phyloP scores from a whole-genome alignment of 2,329 filamentous ascomycete species.

The Paraconiothyrium brasiliense region DNA sequence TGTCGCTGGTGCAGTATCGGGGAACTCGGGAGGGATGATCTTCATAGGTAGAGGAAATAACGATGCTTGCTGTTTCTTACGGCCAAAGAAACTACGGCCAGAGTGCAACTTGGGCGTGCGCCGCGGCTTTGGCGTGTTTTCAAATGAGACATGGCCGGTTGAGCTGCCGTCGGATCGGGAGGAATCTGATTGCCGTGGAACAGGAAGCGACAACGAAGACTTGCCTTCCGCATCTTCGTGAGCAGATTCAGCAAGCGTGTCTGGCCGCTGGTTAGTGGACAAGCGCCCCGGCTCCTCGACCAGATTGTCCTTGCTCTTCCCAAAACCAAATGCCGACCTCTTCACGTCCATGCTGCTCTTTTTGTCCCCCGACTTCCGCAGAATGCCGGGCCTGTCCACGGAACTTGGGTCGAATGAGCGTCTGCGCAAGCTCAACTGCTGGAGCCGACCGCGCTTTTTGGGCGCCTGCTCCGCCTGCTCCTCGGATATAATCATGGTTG shows the following conservation, averaged over 20 bases:
- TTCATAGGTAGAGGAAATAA: constrained; percentile 91
- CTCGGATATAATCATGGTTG: constrained; percentile 65
- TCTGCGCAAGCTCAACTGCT: constrained; percentile 46
- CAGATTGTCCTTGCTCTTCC: constrained; percentile 39
- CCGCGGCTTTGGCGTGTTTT: constrained; percentile 43
- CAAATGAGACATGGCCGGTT: constrained; percentile 55
- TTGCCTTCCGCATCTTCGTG: constrained; percentile 69
- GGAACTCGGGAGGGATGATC: constrained; percentile 60
- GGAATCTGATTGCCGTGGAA: constrained; percentile 80
- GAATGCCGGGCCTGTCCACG: constrained; percentile 36
- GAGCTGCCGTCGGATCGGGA: constrained; percentile 89
- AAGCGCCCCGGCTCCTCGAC: constrained; percentile 60
- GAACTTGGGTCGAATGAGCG: constrained; percentile 49
- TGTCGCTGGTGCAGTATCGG: constrained; percentile 56
- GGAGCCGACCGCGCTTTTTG: constrained; percentile 45
- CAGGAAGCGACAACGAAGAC: constrained; percentile 70
- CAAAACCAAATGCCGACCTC: constrained; percentile 38
- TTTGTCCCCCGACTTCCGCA: constrained; percentile 50
- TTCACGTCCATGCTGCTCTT: constrained; percentile 39
- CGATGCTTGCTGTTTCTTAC: constrained; percentile 74
- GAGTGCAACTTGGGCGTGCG: constrained; percentile 73
- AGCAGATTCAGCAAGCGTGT: constrained; percentile 66
- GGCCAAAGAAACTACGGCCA: constrained; percentile 74
- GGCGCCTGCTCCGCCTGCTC: constrained; percentile 28
- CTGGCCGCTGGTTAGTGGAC: constrained; percentile 65